Evolutionary conservation across 306 rosid species (phyloP), one percentile per base, ranked within the genome.

Genomic region (Medicago arabica): DNA sequence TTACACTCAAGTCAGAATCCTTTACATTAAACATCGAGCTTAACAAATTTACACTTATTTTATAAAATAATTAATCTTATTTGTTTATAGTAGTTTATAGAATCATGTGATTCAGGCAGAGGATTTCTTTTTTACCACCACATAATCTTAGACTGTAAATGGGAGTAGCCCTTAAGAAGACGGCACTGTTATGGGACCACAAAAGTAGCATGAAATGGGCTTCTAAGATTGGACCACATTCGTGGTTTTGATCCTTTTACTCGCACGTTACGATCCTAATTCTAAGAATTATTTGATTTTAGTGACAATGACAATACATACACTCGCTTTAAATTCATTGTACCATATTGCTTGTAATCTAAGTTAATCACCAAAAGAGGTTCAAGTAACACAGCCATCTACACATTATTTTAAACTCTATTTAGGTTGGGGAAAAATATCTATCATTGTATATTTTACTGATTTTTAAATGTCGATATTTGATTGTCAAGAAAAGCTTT

Each of bases 161-260:
- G 18, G 43, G 2, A 28, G 9, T 28, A 60, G 7, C 2, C 19
- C 43, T 49, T 8, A n/a, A 69, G 17, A 49, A 69, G 8, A 69
- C 74, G 44, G 8, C 74, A 31, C 62, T 51, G 3, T 28, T 41
- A 28, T 16, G 5, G 55, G 61, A 47, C 78, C 50, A n/a, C 71
- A 68, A 44, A n/a, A 12, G 28, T 63, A 53, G 25, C 57, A 60
- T 10, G n/a, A 49, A 67, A 74, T 16, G 36, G 46, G 58, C 46
- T 36, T 46, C 18, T 63, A 7, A 6, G 19, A 40, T 51, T 47
- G 67, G 78, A 79, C 54, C n/a, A 64, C 55, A 16, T 67, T 76
- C 10, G 11, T 53, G 31, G 59, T 9, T 4, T 31, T 28, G 9
- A 9, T 25, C 41, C 18, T 59, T 69, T 72, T 57, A 78, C 54